Base-by-base conservation (phyloP, 2,329 filamentous ascomycete genomes). In the Fusarium continuum region DNA sequence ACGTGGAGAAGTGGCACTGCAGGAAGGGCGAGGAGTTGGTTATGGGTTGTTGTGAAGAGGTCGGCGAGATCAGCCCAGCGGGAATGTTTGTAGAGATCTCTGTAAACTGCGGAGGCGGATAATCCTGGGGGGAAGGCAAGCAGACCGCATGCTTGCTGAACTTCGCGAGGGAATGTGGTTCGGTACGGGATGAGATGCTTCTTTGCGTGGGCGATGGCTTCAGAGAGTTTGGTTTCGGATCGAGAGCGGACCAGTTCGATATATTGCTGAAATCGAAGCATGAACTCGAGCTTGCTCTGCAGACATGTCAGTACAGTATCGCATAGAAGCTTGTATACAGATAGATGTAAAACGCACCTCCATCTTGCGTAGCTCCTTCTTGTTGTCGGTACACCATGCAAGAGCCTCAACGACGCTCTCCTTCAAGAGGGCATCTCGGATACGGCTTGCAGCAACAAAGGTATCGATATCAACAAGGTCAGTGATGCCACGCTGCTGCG, bases 201-300 rank as follows among this genome's bases (percentile, higher is more conserved):
- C 73, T 88, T 90, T 22, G 93, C 93, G 78, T 98, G 91, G 20
- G 83, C 76, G 61, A 93, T 90, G 11, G 93, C 93, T 63, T 97
- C 93, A 41, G 88, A 77, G 38, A 91, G 81, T 72, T 90, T 92
- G 7, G 79, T 74, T 20, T 84, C 80, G 5, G 88, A 82, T 49
- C 85, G 85, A 32, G 83, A 86, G 57, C 94, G 84, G 56, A 96
- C 87, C 59, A 98, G 83, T 77, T 98, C 95, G 69, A 98, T 93
- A 75, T 93, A 98, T 75, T 98, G 93, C 76, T 99, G 95, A 70
- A 96, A 84, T 11, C 95, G 89, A 36, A 99, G 85, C 82, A 96
- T 92, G 72, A 97, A 96, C 76, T 99, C 95, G 14, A 99, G 84
- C 66, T 90, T 91, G 71, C 89, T 92, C 83, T 92, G 56, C 1